Evolutionary conservation across 495 filamentous ascomycete genomes (phyloP).

Genomic region (Penicillium longicatenatum): DNA sequence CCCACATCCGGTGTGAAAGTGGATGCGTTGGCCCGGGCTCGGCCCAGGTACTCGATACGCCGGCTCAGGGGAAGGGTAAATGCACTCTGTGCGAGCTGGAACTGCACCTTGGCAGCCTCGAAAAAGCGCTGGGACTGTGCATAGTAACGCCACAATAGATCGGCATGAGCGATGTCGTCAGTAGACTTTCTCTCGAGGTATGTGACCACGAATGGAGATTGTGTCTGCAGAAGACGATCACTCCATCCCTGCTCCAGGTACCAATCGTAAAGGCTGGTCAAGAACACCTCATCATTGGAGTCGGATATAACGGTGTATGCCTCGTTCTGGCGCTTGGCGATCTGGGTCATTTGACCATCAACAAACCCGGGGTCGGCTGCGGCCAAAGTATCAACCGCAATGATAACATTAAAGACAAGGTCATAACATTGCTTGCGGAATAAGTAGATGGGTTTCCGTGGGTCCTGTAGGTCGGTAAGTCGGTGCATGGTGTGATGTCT

Average conservation of each 20-base stretch:
- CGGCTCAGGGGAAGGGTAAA: constrained; percentile 74
- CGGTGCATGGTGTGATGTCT: not conserved
- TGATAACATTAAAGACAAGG: constrained; percentile 74
- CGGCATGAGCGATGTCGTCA: constrained; percentile 71
- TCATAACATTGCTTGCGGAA: constrained; percentile 79
- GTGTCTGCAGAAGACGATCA: constrained; percentile 78
- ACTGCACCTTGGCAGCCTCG: constrained; percentile 83
- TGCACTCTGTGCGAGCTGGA: constrained; percentile 76
- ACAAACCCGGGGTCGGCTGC: constrained; percentile 65
- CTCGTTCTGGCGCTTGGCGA: constrained; percentile 77
- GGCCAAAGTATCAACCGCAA: constrained; percentile 70
- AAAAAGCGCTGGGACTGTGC: constrained; percentile 76
- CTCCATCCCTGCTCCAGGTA: constrained; percentile 80
- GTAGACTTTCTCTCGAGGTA: constrained; percentile 76
- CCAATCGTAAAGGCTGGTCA: constrained; percentile 96
- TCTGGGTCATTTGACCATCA: constrained; percentile 74
- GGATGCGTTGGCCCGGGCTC: constrained; percentile 83
- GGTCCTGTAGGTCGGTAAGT: constrained; percentile 53
- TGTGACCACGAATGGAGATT: constrained; percentile 80
- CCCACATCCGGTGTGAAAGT: constrained; percentile 70
- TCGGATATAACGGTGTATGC: constrained; percentile 84
- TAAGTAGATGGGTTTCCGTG: constrained; percentile 63
- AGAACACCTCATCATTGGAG: constrained; percentile 88
- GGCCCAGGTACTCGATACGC: constrained; percentile 84
- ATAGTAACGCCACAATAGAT: constrained; percentile 92